A percentile compares a stretch with the other conserved stretches of the same genome.
These are phyloP conservation scores for Spathaspora passalidarum DNA, from an alignment of 805 yeast genomes.

Conservation along the genomic window DNA sequence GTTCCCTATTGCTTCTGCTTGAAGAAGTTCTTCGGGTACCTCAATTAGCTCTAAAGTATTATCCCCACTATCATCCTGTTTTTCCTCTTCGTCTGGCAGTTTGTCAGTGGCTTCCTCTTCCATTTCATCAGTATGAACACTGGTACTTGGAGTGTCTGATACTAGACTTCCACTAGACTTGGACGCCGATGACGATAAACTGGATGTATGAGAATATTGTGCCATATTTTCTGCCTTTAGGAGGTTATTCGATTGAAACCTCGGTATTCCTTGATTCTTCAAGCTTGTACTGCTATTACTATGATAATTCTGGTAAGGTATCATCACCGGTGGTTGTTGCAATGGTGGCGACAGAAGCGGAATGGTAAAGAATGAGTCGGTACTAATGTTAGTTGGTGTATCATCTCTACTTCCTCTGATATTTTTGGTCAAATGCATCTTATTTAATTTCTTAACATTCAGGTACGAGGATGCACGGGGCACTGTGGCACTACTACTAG, in stretches of 20 bases:
- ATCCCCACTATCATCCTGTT: no score
- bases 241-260: constrained; percentile 7
- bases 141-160: neutral
- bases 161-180: neutral
- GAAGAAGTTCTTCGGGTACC: no score
- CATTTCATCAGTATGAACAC: neutral
- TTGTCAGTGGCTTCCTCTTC: neutral
- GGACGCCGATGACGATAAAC: neutral
- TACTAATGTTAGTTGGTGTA: constrained; percentile 12
- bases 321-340: neutral
- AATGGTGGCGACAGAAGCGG: neutral
- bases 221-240: neutral
- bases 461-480: constrained; percentile 6
- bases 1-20: no score
- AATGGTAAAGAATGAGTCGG: no score
- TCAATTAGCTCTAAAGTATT: no score
- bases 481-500: constrained; percentile 2
- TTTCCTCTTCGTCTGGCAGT: no score
- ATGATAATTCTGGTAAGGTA: constrained; percentile 1
- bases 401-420: constrained; percentile 12
- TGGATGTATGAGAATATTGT: neutral
- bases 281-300: constrained; percentile 4
- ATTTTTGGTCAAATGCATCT: constrained; percentile 10
- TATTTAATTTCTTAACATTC: constrained; percentile 5
- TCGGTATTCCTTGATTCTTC: neutral